Base-by-base conservation (phyloP, 345 rosid genomes). In the Linum trigynum region DNA sequence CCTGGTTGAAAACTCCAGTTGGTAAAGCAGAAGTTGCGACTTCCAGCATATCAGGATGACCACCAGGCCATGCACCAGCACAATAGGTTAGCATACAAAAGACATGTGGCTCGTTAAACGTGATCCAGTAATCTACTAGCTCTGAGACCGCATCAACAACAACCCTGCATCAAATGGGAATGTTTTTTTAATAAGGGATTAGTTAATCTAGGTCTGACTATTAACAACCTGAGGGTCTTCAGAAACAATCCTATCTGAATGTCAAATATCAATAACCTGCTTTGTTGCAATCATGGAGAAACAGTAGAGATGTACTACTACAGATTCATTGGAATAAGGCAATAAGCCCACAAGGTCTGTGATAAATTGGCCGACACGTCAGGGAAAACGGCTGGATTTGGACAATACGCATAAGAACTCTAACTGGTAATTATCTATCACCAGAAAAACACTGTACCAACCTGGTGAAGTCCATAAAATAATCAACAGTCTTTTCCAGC, bases 11-110 rank as follows among this genome's bases (percentile, higher is more conserved):
- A 69, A 85, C 97, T 71, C 98, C 97, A 68, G 82, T 81, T 61
- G 97, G 98, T 40, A 92, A 70, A 74, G 98, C 83, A 75, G 97
- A 78, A 59, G 88, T 92, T 56, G 96, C 97, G 58, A 51, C 85
- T 79, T 92, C 98, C 77, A 92, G 74, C 89, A 89, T 79, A 71
- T 86, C 91, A 71, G 98, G 98, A 78, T 86, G 78, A 69, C 90
- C 94, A 43, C 98, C 98, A 65, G 98, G 97, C 98, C 98, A 92
- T 76, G 97, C 83, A 74, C 98, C 98, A 37, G 91, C 90, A 62
- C 87, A 85, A 77, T 92, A 89, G 39, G 98, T 92, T 72, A 92
- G 94, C 98, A 92, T 81, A 69, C 80, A 69, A 65, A 92, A 92
- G 75, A 92, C 82, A 74, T 89, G 97, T 40, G 97, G 97, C 78